Base-by-base conservation (phyloP, 2,329 filamentous ascomycete genomes). In the Fusarium illudens region DNA sequence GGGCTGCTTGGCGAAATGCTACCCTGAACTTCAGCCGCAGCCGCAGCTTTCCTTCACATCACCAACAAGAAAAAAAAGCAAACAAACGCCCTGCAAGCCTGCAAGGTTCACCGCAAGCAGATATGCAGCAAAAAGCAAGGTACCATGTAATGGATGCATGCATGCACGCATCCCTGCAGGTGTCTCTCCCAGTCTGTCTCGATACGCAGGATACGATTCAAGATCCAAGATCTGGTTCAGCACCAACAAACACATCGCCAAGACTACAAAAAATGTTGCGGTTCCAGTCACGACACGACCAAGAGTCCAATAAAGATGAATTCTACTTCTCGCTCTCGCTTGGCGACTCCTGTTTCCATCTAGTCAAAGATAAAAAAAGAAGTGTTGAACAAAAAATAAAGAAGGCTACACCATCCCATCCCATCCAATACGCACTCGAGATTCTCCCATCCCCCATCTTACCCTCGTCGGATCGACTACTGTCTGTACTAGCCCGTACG, bases 311-410 rank as follows among this genome's bases (percentile, higher is more conserved):
- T 25, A 44, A 3, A n/a, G n/a, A n/a, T n/a, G 37, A 20, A 29
- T 37, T n/a, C 17, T 30, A 11, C 6, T 13, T 20, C 15, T n/a
- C 22, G 9, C 29, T 46, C 34, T 53, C 60, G 39, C 60, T 64
- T 50, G 33, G 30, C 60, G 33, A 53, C 53, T 22, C 60, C 60
- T 37, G 7, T 54, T 65, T 60, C 60, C 46, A 50, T 46, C 49
- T 64, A 60, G 62, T 52, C 19, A 33, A 36, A 37, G 37, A 6
- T 15, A 11, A 44, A 42, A 42, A 25, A 22, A n/a, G 20, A 22
- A 22, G 39, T 30, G 33, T 3, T 12, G 11, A 12, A 27, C 4
- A 32, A 50, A 15, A 33, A 33, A 33, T 50, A 64, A 39, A 8
- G 15, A 50, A 25, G 4, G 32, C 36, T 50, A 25, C 46, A n/a